phyloP scores from a whole-genome alignment of 1,284 basidiomycete genomes.

The Papiliotrema nemorosa region DNA sequence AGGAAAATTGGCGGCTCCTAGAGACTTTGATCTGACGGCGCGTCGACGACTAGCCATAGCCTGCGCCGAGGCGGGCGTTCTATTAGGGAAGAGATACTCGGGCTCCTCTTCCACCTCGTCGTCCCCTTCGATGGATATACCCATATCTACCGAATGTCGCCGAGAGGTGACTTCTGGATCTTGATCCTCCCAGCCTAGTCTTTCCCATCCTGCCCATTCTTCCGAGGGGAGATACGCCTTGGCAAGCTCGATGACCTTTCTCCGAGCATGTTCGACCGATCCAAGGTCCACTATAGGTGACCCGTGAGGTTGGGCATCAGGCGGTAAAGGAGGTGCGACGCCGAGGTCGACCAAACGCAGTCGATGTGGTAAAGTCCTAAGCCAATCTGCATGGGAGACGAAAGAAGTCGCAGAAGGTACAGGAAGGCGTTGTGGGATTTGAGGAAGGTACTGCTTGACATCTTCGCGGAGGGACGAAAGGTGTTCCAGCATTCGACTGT shows the following conservation, averaged over 20 bases:
- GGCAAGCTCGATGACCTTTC: slow-evolving; percentile 40
- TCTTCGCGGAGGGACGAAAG: slow-evolving; percentile 5
- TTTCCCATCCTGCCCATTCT: slow-evolving; percentile 50
- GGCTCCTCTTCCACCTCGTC: slow-evolving; percentile 41
- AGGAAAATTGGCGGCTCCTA: slow-evolving; percentile 1
- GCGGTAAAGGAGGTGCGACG: not conserved
- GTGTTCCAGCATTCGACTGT: not conserved
- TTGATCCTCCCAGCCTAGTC: slow-evolving; percentile 47
- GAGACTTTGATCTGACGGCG: slow-evolving; percentile 36
- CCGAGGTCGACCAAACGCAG: slow-evolving; percentile 6
- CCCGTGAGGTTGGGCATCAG: not conserved
- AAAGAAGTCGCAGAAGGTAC: not conserved
- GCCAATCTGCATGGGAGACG: slow-evolving; percentile 3
- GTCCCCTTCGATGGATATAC: slow-evolving; percentile 11
- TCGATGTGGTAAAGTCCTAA: slow-evolving; percentile 2
- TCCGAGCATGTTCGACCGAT: slow-evolving; percentile 29
- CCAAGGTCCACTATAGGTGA: slow-evolving; percentile 6
- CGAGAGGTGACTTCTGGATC: slow-evolving; percentile 8
- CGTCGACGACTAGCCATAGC: slow-evolving; percentile 26
- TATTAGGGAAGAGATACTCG: slow-evolving; percentile 52
- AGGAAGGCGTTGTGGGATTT: not conserved
- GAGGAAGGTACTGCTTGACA: not conserved
- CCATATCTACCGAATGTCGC: slow-evolving; percentile 1
- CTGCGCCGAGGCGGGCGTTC: slow-evolving; percentile 45
- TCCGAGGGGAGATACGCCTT: slow-evolving; percentile 44